phyloP scores from a whole-genome alignment of 2,329 filamentous ascomycete genomes.

The Colletotrichum tabaci region DNA sequence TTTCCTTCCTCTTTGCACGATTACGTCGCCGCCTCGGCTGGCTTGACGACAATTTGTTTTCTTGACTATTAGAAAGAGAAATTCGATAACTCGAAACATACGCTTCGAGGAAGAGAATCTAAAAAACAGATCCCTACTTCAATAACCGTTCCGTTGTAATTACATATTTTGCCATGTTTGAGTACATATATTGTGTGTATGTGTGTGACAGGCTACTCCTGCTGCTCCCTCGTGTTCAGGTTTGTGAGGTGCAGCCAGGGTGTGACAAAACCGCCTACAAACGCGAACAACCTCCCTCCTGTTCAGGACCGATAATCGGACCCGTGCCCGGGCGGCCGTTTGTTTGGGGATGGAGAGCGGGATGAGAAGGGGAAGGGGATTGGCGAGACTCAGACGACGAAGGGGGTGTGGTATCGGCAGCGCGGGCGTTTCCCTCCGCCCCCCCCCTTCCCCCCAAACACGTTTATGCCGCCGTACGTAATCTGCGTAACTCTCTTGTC shows the following conservation, averaged over 20 bases:
- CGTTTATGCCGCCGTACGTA: conserved; percentile 13
- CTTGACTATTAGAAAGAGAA: conserved; percentile 19
- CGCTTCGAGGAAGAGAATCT: conserved; percentile 18
- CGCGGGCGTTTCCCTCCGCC: conserved; percentile 7
- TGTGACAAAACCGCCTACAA: background rate
- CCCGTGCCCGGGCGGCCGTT: conserved; percentile 17
- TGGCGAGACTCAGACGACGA: background rate
- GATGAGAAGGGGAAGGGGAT: background rate
- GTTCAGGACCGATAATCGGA: conserved; percentile 10
- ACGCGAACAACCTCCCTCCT: background rate
- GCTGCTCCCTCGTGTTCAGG: conserved; percentile 3
- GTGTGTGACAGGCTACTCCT: background rate
- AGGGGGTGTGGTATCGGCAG: conserved; percentile 10
- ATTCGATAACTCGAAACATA: conserved; percentile 17
- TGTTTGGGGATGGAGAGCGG: conserved; percentile 5
- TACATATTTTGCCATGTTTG: background rate
- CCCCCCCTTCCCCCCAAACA: background rate
- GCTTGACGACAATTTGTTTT: conserved; percentile 30
- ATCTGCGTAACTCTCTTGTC: conserved; percentile 18
- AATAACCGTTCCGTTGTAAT: too few species aligned
- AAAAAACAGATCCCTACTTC: background rate
- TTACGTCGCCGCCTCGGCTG: conserved; percentile 30
- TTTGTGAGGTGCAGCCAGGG: background rate
- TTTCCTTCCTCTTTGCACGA: conserved; percentile 19
- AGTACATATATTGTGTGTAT: background rate